Evolutionary conservation across 305 asterid genomes (phyloP).

Genomic region (Andrographis paniculata): DNA sequence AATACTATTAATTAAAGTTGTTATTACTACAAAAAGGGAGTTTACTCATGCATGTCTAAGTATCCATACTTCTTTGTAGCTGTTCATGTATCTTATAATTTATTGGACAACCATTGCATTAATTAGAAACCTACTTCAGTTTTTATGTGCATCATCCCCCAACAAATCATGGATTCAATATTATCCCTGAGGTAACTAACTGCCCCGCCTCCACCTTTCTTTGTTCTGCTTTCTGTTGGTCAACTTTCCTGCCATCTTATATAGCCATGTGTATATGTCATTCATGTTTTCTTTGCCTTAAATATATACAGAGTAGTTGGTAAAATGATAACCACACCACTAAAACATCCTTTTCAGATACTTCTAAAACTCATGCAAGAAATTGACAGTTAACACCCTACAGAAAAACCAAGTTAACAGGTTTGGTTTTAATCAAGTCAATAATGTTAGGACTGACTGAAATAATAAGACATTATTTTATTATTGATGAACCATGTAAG

Average conservation of each 20-base stretch:
- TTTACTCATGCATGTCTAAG: constrained; percentile 7
- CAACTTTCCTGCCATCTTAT: constrained; percentile 19
- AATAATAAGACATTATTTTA: background rate
- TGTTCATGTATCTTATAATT: constrained; percentile 14
- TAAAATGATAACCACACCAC: constrained; percentile 16
- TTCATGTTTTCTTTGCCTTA: constrained; percentile 2
- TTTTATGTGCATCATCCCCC: constrained; percentile 25
- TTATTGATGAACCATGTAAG: background rate
- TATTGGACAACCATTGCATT: constrained; percentile 18
- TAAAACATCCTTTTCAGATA: background rate
- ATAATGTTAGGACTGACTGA: background rate
- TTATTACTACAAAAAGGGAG: background rate
- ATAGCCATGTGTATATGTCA: background rate
- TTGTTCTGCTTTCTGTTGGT: constrained; percentile 28
- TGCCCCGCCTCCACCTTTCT: background rate
- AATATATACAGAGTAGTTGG: constrained; percentile 17
- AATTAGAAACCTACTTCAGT: constrained; percentile 27
- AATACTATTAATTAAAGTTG: background rate
- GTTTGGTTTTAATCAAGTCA: background rate
- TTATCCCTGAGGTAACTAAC: constrained; percentile 16
- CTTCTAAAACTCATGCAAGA: background rate
- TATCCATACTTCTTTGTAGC: constrained; percentile 19
- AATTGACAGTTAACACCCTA: too few relatives aligned
- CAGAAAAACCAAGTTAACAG: too few relatives aligned
- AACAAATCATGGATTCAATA: constrained; percentile 22